These are phyloP conservation scores for Blakeslea trispora DNA, from an alignment of 371 early-diverging fungal species.

Conservation along the genomic window DNA sequence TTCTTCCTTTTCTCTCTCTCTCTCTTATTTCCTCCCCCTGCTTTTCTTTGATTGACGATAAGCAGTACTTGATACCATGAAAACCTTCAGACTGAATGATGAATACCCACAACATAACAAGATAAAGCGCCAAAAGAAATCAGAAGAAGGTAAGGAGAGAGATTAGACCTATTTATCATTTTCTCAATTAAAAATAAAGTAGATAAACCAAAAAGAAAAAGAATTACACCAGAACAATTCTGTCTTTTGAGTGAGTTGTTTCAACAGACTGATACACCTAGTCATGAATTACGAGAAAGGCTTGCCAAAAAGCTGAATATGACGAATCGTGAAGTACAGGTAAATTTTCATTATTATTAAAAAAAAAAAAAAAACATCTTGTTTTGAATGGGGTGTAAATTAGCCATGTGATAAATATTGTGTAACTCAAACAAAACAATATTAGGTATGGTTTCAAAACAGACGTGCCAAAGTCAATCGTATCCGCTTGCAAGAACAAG, in stretches of 20 bases:
- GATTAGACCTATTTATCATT: neutral
- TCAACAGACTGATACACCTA: conserved; percentile 86
- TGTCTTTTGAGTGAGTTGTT: conserved; percentile 67
- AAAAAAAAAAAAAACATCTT: conserved; percentile 1
- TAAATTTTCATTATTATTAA: conserved; percentile 20
- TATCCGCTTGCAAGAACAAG: conserved; percentile 18
- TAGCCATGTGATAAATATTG: conserved; percentile 12
- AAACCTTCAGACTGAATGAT: conserved; percentile 13
- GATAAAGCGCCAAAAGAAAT: conserved; percentile 20
- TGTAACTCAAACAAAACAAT: conserved; percentile 17
- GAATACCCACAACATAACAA: neutral
- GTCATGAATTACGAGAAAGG: conserved; percentile 79
- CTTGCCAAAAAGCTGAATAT: conserved; percentile 85
- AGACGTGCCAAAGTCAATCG: conserved; percentile 32
- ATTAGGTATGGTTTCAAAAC: conserved; percentile 37
- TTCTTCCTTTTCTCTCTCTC: conserved; percentile 2
- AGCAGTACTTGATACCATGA: conserved; percentile 4
- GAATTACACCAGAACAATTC: conserved; percentile 74
- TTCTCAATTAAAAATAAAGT: neutral
- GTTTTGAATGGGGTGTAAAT: conserved; percentile 5
- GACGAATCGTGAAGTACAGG: conserved; percentile 95
- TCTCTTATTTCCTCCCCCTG: conserved; percentile 1
- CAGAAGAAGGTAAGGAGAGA: conserved; percentile 8
- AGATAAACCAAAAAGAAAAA: conserved; percentile 68
- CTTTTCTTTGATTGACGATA: neutral